Base-by-base conservation (phyloP, 768 basidiomycete genomes). In the Phanerochaete carnosa region DNA sequence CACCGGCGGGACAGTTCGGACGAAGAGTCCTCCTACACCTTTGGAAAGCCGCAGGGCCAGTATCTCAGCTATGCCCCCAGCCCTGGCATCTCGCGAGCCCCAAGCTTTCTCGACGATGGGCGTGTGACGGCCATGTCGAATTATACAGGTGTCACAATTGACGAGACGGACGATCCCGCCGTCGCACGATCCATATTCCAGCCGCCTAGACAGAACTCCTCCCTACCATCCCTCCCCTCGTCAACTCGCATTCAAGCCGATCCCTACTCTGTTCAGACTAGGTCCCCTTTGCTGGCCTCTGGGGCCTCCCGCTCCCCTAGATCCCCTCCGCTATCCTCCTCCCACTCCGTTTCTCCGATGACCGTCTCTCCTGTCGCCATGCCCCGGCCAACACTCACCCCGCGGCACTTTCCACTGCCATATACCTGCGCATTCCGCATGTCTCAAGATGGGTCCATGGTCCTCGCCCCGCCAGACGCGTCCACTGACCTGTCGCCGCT, bases 101-200 rank as follows among this genome's bases (percentile, higher is more conserved):
- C 49, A 28, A 26, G 45, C 28, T 46, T 33, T 13, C 29, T 33
- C 56, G 28, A n/a, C 23, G 47, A 45, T n/a, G 46, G 22, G 55
- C 19, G 39, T n/a, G n/a, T 39, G 6, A 43, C 39, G 4, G 39
- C 19, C 11, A 9, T 43, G 39, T 45, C 26, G 15, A 3, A 13
- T 11, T 33, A 22, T 33, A 23, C 52, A 15, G 52, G 43, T 26
- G 50, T 61, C 16, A 11, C 51, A 12, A 23, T 54, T n/a, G 56
- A 47, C 26, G 56, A 57, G 51, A 53, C 56, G 4, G 61, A 58
- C 33, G 61, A 62, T 32, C 61, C 56, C 9, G 61, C 61, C 26
- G 61, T 62, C n/a, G n/a, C 19, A 25, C 30, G 25, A 9, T 53
- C 55, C 2, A 23, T 58, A 12, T 50, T n/a, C 11, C 39, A 7